Base-by-base conservation (phyloP, 1,139 yeast species). In the Yamadazyma aaseri region DNA sequence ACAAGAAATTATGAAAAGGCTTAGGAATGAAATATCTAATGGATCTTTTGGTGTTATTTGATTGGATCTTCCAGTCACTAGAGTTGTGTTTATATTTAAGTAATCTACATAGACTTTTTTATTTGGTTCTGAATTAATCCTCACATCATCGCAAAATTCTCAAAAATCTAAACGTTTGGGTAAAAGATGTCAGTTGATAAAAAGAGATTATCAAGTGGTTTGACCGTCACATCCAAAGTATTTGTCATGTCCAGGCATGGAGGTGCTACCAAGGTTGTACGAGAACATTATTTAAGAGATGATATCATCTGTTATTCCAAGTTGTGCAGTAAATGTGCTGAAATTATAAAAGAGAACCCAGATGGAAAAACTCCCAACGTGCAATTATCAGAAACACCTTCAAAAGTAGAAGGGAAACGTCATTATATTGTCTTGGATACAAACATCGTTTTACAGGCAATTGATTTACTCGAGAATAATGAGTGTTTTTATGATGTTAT, bases 231-330 rank as follows among this genome's bases (percentile, higher is more conserved):
- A 0, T 92, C 89, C 44, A 92, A 90, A 58, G 96, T 92, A 13
- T 92, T 86, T 63, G 96, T 92, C 34, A 71, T 96, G 47, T 86
- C 97, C 3, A 74, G 92, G 50, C 80, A 84, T 46, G 97, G 97
- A 9, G 82, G 84, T 34, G 97, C 97, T 5, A 74, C 90, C 28
- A 92, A 92, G 56, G 74, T 94, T 25, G 96, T 89, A 15, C 76
- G 97, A 47, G 98, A 94, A 56, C 97, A 90, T 56, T 94, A 94
- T 55, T 68, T 94, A 37, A 74, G 98, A 55, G 79, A 78, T 35
- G 98, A 94, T 58, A 89, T 94, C 37, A 95, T 97, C 14, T 92
- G 98, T 59, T 79, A 83, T 32, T 86, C 96, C 3, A 70, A 67
- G 46, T 67, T 76, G 1, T 94, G 98, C 60, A 55, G 61, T 10